Conservation (phyloP, 345 rosid genomes). For the Litchi chinensis region DNA sequence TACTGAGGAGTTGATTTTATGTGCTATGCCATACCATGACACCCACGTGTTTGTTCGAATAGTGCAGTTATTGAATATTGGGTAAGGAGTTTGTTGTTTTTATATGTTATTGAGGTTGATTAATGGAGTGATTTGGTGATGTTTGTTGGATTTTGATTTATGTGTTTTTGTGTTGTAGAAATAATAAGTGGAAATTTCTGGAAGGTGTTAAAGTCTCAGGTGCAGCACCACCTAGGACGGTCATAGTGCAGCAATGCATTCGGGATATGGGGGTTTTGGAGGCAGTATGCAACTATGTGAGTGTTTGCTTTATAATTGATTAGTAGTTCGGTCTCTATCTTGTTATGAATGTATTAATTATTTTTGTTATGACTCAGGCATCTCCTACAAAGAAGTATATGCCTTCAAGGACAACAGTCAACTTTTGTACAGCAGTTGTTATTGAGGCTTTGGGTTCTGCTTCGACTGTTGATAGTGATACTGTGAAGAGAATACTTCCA, state of each 20-base stretch:
- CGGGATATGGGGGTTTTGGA: constrained; percentile 86
- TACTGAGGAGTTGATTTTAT: constrained; percentile 71
- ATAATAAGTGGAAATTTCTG: constrained; percentile 88
- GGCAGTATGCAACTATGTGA: constrained; percentile 79
- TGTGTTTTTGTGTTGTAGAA: constrained; percentile 44
- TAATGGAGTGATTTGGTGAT: neutral
- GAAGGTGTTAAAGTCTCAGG: constrained; percentile 85
- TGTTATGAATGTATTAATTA: constrained; percentile 16
- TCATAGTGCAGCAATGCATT: constrained; percentile 86
- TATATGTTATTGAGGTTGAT: neutral
- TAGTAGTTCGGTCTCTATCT: constrained; percentile 15
- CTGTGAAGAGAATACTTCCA: constrained; percentile 76
- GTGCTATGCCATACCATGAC: constrained; percentile 86
- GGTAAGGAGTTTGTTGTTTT: constrained; percentile 45
- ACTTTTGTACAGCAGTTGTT: constrained; percentile 84
- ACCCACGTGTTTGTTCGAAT: constrained; percentile 84
- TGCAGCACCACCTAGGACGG: constrained; percentile 82
- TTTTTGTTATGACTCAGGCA: constrained; percentile 50
- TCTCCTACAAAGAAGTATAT: constrained; percentile 68
- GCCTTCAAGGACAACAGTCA: constrained; percentile 59
- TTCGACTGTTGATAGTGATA: constrained; percentile 55
- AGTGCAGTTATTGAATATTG: constrained; percentile 67
- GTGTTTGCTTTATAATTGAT: constrained; percentile 21
- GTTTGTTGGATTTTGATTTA: constrained; percentile 15
- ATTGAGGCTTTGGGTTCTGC: constrained; percentile 74